Base-by-base conservation (phyloP, 1,284 basidiomycete genomes). In the Agroathelia rolfsii region DNA sequence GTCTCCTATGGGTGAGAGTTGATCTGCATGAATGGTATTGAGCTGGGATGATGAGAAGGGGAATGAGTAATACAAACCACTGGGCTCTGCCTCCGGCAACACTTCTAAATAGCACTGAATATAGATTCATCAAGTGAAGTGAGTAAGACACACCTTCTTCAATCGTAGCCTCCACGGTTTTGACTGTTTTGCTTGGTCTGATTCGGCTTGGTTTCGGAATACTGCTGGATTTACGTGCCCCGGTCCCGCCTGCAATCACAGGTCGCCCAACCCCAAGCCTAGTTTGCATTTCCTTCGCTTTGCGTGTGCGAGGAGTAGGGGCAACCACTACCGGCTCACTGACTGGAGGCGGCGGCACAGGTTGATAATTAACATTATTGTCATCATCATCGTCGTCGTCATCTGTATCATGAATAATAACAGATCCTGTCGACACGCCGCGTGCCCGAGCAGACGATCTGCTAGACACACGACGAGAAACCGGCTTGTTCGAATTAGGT, bases 181-280 rank as follows among this genome's bases (percentile, higher is more conserved):
- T 69, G 25, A 64, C 51, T 23, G 56, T 64, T 46, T 51, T 68
- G 44, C 63, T 76, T 28, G 53, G 60, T 49, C 61, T 76, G 31
- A 53, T 54, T 42, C 65, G 62, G 11, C 33, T 40, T 32, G 58
- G 58, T 48, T 58, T 72, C 3, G 66, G 56, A n/a, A 64, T 39
- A 42, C 60, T 71, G 5, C 79, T 80, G n/a, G 77, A 53, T 26
- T 61, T 51, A 34, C 80, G 65, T 18, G 78, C 64, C 13, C 79
- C 79, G 13, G 56, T 55, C 18, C 76, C 78, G 17, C 77, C 80
- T 21, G 67, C 75, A 15, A 60, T 58, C 5, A 59, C 59, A 6
- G 82, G 82, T 41, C 75, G 64, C 3, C 82, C 80, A n/a, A 83
- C 72, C 32, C 82, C 82, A 14, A 85, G 59, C 40, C 62, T 63